Conservation (phyloP, 495 filamentous ascomycete species). For the Lasiosphaeris hirsuta region DNA sequence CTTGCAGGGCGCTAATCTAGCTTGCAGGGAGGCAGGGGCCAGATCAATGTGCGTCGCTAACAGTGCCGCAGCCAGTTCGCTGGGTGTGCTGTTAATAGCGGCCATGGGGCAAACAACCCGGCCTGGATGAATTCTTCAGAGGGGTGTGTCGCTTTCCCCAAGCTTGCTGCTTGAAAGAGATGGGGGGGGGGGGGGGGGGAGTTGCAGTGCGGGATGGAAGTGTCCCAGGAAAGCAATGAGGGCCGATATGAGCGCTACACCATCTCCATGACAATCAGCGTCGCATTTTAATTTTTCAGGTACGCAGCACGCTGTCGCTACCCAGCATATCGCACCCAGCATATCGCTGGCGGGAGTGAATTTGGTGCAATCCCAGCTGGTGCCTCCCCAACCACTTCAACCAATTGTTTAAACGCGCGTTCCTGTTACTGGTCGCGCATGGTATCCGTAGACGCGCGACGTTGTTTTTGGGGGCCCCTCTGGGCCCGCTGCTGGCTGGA, state of each 20-base stretch:
- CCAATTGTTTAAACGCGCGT: constrained; percentile 4
- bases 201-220: too few species aligned
- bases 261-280: constrained; percentile 6
- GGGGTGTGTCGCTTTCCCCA: not conserved
- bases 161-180: constrained; percentile 3
- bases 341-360: not conserved
- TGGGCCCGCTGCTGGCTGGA: not conserved
- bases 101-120: constrained; percentile 13
- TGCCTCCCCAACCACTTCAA: too few species aligned
- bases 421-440: constrained; percentile 6
- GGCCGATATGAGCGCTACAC: constrained; percentile 4
- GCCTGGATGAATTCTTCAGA: constrained; percentile 9
- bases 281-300: constrained; percentile 4
- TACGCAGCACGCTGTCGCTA: too few species aligned
- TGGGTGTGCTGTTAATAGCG: constrained; percentile 10
- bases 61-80: constrained; percentile 2
- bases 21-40: constrained; percentile 15
- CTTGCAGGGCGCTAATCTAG: constrained; percentile 24
- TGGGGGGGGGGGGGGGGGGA: not conserved
- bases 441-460: constrained; percentile 2
- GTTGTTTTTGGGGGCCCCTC: not conserved
- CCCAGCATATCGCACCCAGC: too few species aligned
- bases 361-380: not conserved
- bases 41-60: constrained; percentile 16
- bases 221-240: constrained; percentile 8